These are phyloP conservation scores for Mucor velutinosus DNA, from an alignment of 371 early-diverging fungal species.

Conservation along the genomic window DNA sequence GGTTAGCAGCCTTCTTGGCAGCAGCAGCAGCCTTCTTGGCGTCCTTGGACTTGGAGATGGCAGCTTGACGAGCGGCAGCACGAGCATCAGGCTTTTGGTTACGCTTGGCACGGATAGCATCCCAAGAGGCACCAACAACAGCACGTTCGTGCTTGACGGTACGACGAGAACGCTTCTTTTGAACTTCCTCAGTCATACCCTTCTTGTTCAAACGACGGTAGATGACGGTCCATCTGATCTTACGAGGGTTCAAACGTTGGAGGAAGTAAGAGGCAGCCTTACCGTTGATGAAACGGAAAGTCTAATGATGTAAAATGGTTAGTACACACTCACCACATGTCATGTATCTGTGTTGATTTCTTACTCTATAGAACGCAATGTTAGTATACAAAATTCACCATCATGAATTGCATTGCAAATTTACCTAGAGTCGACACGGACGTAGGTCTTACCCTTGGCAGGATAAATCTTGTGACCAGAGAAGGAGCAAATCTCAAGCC, in stretches of 20 bases:
- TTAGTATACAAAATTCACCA: not conserved
- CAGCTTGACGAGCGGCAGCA: conserved; percentile 89
- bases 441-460: conserved; percentile 92
- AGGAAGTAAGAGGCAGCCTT: conserved; percentile 96
- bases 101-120: conserved; percentile 95
- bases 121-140: conserved; percentile 93
- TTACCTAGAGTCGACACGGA: conserved; percentile 87
- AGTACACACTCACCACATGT: too few relatives aligned
- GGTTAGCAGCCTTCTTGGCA: conserved; percentile 71
- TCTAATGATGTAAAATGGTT: too few relatives aligned
- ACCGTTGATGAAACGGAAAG: conserved; percentile 95
- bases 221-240: conserved; percentile 95
- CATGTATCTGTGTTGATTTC: not conserved
- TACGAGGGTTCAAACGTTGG: conserved; percentile 94
- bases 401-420: too few relatives aligned
- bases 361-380: not conserved
- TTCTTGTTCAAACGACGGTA: conserved; percentile 98
- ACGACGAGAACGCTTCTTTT: conserved; percentile 95
- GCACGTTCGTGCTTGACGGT: conserved; percentile 96
- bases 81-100: conserved; percentile 94
- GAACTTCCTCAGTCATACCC: conserved; percentile 93
- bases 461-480: conserved; percentile 99
- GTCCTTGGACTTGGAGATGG: conserved; percentile 87
- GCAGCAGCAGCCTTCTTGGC: conserved; percentile 80
- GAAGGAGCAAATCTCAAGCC: conserved; percentile 93